Conservation (phyloP, 768 basidiomycete genomes). For the Sporobolomyces roseus region DNA sequence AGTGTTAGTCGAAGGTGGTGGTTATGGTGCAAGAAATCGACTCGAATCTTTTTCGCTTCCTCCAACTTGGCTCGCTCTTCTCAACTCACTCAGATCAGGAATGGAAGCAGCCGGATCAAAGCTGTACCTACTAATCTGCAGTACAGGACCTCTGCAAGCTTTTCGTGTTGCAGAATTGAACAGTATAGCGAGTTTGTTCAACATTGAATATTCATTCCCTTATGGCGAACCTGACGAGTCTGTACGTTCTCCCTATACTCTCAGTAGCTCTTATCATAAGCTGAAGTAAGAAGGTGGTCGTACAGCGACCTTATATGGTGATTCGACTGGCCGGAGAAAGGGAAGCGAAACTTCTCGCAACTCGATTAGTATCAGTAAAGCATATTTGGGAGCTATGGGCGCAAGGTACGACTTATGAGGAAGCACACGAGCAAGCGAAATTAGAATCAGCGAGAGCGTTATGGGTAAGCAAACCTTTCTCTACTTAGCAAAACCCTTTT, state of each 20-base stretch:
- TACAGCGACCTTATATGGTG: slow-evolving; percentile 66
- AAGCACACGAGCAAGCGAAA: slow-evolving; percentile 48
- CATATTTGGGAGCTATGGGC: slow-evolving; percentile 51
- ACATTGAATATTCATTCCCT: slow-evolving; percentile 24
- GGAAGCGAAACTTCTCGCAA: slow-evolving; percentile 68
- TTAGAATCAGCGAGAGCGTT: neutral
- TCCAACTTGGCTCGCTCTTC: no score
- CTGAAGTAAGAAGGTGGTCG: neutral
- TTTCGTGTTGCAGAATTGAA: slow-evolving; percentile 38
- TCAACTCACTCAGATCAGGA: no score
- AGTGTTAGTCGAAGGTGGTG: no score
- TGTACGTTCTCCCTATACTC: neutral
- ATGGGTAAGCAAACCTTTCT: slow-evolving; percentile 18
- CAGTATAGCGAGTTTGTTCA: slow-evolving; percentile 12
- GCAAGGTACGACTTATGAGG: slow-evolving; percentile 53
- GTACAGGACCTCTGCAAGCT: slow-evolving; percentile 27
- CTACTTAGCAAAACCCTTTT: no score
- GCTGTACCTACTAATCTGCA: slow-evolving; percentile 3
- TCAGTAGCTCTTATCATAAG: neutral
- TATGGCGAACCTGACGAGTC: slow-evolving; percentile 21
- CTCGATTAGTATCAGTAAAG: slow-evolving; percentile 79
- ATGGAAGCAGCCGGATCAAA: no score
- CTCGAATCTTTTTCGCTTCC: no score
- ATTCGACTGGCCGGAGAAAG: slow-evolving; percentile 65
- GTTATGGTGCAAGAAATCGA: no score